phyloP scores from a whole-genome alignment of 106 monocot species.

The Dioscorea zingiberensis region DNA sequence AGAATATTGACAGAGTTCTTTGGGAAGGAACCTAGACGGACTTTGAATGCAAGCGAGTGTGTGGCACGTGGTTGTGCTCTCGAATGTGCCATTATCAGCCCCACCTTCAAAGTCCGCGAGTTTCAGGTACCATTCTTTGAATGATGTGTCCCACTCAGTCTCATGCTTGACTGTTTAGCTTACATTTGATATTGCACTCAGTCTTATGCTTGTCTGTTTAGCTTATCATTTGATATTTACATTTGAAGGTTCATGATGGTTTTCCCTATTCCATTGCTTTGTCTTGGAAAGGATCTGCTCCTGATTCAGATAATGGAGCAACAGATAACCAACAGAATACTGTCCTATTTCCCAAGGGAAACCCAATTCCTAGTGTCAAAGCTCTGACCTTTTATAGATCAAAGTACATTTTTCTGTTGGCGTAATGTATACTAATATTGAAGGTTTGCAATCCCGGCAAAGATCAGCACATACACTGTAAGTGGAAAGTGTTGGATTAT shows the following conservation, averaged over 20 bases:
- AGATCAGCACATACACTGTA: constrained; percentile 84
- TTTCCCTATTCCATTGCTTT: constrained; percentile 79
- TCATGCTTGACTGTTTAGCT: too few species aligned
- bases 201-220: too few species aligned
- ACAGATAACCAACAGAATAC: constrained; percentile 37
- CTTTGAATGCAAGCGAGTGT: constrained; percentile 89
- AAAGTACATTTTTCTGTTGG: constrained; percentile 61
- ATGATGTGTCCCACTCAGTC: too few species aligned
- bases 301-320: constrained; percentile 37
- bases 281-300: constrained; percentile 59
- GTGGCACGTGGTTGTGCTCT: constrained; percentile 86
- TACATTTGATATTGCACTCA: too few species aligned
- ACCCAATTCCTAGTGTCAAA: constrained; percentile 49
- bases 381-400: constrained; percentile 49
- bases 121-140: constrained; percentile 48
- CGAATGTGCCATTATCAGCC: constrained; percentile 77
- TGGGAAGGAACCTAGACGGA: constrained; percentile 64
- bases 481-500: background rate
- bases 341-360: constrained; percentile 75
- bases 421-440: constrained; percentile 38
- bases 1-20: constrained; percentile 55
- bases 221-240: background rate
- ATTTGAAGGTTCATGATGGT: constrained; percentile 70
- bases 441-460: constrained; percentile 32
- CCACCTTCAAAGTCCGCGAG: constrained; percentile 77